Base-by-base conservation (phyloP, 169 alveolate genomes). In the Cryptosporidium sp. region DNA sequence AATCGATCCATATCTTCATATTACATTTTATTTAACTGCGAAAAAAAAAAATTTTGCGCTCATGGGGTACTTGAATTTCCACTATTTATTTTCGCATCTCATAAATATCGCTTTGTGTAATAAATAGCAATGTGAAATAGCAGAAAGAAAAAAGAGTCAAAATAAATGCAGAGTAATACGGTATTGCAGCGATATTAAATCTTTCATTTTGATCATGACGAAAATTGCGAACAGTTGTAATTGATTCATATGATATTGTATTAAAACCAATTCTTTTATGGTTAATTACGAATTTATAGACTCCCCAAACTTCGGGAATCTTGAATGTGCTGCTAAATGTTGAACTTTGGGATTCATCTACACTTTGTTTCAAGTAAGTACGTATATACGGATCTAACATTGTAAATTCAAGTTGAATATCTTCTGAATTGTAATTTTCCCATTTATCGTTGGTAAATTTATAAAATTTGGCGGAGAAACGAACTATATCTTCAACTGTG, bases 181-280 rank as follows among this genome's bases (percentile, higher is more conserved):
- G 89, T n/a, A 41, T 58, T 67, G 80, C 89, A 12, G 89, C 37
- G 10, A 80, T 80, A 23, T 37, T 55, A 23, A 80, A 59, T 48
- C 89, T 80, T 33, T 50, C 75, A n/a, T 80, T 80, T 41, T 80
- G 89, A 67, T 80, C 89, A 48, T 80, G 89, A 0, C 89, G 39
- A 65, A 62, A 80, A 33, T 65, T 80, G 14, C 89, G 55, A 39
- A 80, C 75, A 5, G 89, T 80, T 43, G 51, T 43, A 37, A 65
- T 26, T 41, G 89, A 80, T 67, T 80, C 89, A 39, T 80, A 80
- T 4, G 65, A 65, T 29, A 80, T 61, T 9, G 65, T 33, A 43
- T 80, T 80, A 39, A 37, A 80, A 18, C 89, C 89, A 4, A 80
- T 23, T 65, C 41, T 80, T 37, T 62, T 80, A 43, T 80, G 75